phyloP scores from a whole-genome alignment of 192 early-diverging fungal genomes.

The Tieghemiomyces parasiticus region DNA sequence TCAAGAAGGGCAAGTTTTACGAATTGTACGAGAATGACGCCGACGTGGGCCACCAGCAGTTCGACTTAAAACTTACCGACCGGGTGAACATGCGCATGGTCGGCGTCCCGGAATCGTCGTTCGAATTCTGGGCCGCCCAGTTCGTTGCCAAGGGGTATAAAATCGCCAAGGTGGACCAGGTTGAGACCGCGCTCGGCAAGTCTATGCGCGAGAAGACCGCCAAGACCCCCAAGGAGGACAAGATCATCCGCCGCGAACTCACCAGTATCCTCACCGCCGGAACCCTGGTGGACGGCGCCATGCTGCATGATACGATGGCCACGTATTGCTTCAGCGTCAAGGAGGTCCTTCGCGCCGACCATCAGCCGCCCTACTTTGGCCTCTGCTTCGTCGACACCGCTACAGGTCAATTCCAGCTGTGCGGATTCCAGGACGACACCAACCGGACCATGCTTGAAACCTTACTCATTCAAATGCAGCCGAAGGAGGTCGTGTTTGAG shows the following conservation, averaged over 20 bases:
- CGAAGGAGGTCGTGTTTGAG: slow-evolving; percentile 80
- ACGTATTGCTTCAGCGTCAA: slow-evolving; percentile 96
- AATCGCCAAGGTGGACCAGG: slow-evolving; percentile 94
- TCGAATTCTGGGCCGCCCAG: slow-evolving; percentile 91
- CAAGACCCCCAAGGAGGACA: slow-evolving; percentile 40
- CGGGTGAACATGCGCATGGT: slow-evolving; percentile 99
- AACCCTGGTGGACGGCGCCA: slow-evolving; percentile 74
- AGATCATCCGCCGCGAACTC: slow-evolving; percentile 72
- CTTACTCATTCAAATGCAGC: slow-evolving; percentile 79
- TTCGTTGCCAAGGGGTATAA: slow-evolving; percentile 94
- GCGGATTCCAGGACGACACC: slow-evolving; percentile 66
- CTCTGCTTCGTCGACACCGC: slow-evolving; percentile 91
- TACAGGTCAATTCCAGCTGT: slow-evolving; percentile 80
- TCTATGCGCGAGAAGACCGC: slow-evolving; percentile 62
- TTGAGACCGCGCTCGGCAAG: slow-evolving; percentile 90
- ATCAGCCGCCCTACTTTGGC: slow-evolving; percentile 44
- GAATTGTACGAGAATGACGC: slow-evolving; percentile 99
- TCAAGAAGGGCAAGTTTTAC: slow-evolving; percentile 99
- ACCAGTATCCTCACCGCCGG: slow-evolving; percentile 78
- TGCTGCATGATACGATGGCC: slow-evolving; percentile 78
- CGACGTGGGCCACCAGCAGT: slow-evolving; percentile 86
- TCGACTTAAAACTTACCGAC: slow-evolving; percentile 93
- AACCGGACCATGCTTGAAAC: slow-evolving; percentile 88
- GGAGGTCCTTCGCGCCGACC: slow-evolving; percentile 24
- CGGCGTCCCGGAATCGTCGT: slow-evolving; percentile 86